A percentile compares a stretch with the other conserved stretches of the same genome.
Conservation (phyloP, 257 asterid species). For the Nicotiana noctiflora region DNA sequence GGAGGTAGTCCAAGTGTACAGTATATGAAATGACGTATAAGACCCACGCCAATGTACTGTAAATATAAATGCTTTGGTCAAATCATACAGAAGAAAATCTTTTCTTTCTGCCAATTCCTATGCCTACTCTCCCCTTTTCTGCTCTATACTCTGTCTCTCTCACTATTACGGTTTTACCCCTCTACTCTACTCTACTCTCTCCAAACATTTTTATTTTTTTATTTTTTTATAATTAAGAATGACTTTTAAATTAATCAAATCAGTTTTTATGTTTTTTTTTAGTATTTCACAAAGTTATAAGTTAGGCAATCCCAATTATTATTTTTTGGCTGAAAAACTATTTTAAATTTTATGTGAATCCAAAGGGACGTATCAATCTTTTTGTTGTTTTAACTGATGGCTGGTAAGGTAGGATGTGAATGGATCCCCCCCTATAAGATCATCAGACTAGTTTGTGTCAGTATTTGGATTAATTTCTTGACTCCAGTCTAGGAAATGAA, state of each 20-base stretch:
- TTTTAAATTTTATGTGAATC: too few relatives aligned
- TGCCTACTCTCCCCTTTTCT: slow-evolving; percentile 7
- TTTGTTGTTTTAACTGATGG: too few relatives aligned
- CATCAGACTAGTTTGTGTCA: background rate
- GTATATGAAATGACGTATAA: slow-evolving; percentile 10
- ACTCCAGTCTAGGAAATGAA: background rate
- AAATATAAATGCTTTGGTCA: slow-evolving; percentile 38
- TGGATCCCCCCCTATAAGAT: background rate
- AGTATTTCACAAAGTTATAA: too few relatives aligned
- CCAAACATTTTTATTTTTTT: too few relatives aligned
- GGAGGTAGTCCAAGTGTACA: background rate
- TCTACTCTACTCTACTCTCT: background rate
- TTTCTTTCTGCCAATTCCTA: slow-evolving; percentile 27
- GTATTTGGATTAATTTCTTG: background rate
- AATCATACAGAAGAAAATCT: slow-evolving; percentile 46
- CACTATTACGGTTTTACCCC: background rate
- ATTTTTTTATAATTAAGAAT: too few relatives aligned
- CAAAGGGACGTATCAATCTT: too few relatives aligned
- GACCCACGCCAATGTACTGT: slow-evolving; percentile 7
- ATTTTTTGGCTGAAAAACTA: too few relatives aligned
- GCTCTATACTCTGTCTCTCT: background rate
- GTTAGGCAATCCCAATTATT: too few relatives aligned
- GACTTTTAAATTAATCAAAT: too few relatives aligned
- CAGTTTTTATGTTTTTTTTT: too few relatives aligned
- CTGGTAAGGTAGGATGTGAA: too few relatives aligned